Evolutionary conservation across 305 asterid species (phyloP).

Genomic region (Solanum hybrid): DNA sequence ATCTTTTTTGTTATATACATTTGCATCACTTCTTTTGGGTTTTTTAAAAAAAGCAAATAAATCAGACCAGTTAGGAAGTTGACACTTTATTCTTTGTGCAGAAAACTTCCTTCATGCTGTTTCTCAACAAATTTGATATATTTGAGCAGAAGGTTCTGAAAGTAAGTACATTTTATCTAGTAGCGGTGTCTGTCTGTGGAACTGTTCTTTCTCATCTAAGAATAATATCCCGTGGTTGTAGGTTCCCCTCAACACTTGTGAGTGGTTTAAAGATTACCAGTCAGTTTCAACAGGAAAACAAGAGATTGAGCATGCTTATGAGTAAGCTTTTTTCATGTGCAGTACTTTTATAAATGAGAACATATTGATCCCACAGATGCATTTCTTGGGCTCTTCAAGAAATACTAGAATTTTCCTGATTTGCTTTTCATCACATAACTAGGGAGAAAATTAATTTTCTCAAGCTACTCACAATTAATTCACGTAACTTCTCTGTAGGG

Average conservation of each 20-base stretch:
- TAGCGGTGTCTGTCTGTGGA: not conserved
- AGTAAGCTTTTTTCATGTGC: slow-evolving; percentile 48
- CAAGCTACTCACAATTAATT: not conserved
- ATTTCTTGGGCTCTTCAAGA: not conserved
- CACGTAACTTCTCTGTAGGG: not conserved
- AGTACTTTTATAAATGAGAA: not conserved
- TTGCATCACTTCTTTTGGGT: not conserved
- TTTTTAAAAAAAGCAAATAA: not conserved
- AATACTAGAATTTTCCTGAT: not conserved
- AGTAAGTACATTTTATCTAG: slow-evolving; percentile 39
- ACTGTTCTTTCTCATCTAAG: not conserved
- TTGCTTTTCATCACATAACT: not conserved
- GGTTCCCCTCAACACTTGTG: slow-evolving; percentile 86
- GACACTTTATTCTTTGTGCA: slow-evolving; percentile 24
- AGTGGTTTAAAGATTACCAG: slow-evolving; percentile 96
- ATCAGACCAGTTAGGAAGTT: not conserved
- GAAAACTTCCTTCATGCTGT: slow-evolving; percentile 98
- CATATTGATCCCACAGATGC: not conserved
- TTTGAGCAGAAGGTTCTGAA: slow-evolving; percentile 90
- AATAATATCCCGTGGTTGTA: slow-evolving; percentile 19
- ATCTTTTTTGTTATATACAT: not conserved
- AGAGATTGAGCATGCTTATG: slow-evolving; percentile 96
- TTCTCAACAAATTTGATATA: slow-evolving; percentile 93
- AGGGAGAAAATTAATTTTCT: not conserved
- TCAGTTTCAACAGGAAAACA: slow-evolving; percentile 92